Evolutionary conservation across 257 asterid species (phyloP).

Genomic region (Solanum virginianum): DNA sequence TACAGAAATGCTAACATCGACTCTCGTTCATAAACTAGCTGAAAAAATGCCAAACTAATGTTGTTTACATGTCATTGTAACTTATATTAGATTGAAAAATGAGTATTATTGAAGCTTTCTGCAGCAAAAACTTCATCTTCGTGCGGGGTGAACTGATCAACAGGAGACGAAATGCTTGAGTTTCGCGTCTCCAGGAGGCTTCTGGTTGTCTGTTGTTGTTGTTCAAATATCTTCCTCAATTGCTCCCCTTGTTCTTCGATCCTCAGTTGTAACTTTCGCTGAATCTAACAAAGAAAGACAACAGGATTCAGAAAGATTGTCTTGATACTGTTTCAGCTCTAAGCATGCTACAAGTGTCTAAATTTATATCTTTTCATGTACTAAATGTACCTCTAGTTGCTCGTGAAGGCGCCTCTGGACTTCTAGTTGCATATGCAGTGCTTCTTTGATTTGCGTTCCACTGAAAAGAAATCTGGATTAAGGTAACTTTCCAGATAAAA

Average conservation of each 20-base stretch:
- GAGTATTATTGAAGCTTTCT: background rate
- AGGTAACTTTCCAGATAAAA: background rate
- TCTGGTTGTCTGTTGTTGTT: slow-evolving; percentile 39
- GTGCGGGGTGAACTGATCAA: slow-evolving; percentile 8
- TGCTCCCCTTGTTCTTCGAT: slow-evolving; percentile 67
- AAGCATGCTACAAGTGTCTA: background rate
- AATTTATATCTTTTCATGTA: background rate
- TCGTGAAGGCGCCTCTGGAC: slow-evolving; percentile 82
- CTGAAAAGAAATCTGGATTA: slow-evolving; percentile 13
- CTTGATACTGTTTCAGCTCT: background rate
- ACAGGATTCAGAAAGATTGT: background rate
- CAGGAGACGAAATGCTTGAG: slow-evolving; percentile 15
- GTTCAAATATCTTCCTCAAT: slow-evolving; percentile 47
- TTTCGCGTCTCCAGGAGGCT: slow-evolving; percentile 22
- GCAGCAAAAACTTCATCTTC: slow-evolving; percentile 10
- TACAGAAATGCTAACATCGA: background rate
- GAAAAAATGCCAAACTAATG: background rate
- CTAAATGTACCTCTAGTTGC: slow-evolving; percentile 62
- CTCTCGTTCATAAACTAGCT: background rate
- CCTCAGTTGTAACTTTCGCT: slow-evolving; percentile 53
- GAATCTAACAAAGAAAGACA: slow-evolving; percentile 24
- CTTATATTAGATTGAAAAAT: background rate
- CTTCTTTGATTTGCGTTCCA: slow-evolving; percentile 64
- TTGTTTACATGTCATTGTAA: background rate
- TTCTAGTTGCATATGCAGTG: slow-evolving; percentile 58